Percentiles rank a stretch among this genome's conserved stretches.
Evolutionary conservation across 176 grass and related monocot genomes (phyloP).

Genomic region (Musa acuminata): DNA sequence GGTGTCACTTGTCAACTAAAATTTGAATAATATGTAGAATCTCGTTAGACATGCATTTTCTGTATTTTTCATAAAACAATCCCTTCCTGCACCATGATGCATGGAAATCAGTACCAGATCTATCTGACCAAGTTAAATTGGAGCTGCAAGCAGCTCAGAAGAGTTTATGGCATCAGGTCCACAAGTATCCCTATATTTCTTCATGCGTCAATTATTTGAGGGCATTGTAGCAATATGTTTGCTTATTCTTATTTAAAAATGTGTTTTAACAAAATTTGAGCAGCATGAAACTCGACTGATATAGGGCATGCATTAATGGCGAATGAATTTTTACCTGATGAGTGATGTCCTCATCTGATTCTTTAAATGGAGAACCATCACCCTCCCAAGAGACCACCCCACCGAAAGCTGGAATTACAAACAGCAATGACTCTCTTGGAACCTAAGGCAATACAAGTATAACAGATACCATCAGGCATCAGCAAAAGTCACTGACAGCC

Average conservation of each 20-base stretch:
- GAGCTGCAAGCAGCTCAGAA: background rate
- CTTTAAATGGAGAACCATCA: constrained; percentile 71
- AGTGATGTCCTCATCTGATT: constrained; percentile 58
- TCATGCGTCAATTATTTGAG: too few species aligned
- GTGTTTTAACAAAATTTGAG: background rate
- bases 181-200: too few species aligned
- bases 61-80: too few species aligned
- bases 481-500: too few species aligned
- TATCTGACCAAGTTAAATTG: background rate
- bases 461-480: background rate
- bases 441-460: constrained; percentile 37
- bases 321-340: constrained; percentile 53
- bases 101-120: too few species aligned
- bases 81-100: too few species aligned
- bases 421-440: constrained; percentile 86
- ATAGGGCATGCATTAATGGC: background rate
- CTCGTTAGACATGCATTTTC: too few species aligned
- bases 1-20: too few species aligned
- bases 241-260: too few species aligned
- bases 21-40: too few species aligned
- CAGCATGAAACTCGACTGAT: background rate
- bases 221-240: too few species aligned
- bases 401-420: constrained; percentile 90
- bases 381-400: constrained; percentile 94
- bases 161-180: too few species aligned